Base-by-base conservation (phyloP, 2,329 filamentous ascomycete species). In the Hirsutella thompsonii region DNA sequence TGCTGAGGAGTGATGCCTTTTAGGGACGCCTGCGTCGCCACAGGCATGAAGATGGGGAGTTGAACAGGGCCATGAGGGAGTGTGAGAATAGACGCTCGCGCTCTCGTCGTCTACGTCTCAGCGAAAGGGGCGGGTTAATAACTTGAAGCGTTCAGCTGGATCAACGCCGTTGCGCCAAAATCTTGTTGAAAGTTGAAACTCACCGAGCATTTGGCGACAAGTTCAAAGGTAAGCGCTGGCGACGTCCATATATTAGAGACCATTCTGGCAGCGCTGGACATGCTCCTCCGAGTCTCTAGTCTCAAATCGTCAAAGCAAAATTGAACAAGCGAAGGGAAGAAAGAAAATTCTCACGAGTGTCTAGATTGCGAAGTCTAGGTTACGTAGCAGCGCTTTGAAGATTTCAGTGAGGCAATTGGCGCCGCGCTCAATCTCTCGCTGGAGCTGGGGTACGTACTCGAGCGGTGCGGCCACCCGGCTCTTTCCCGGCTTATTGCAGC, bases 21-120 rank as follows among this genome's bases (percentile, higher is more conserved):
- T 32, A 98, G 71, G 0, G 90, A 94, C 1, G 86, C 92, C 63
- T 98, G 92, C 1, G 92, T 98, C 23, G 92, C 92, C 35, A 98
- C 92, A 14, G 92, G 92, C 92, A 98, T 98, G 63, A 98, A 98
- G 44, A 96, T 79, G 8, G 93, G 92, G 23, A 96, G 75, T 52
- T 83, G 77, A 20, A 98, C 89, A 2, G 82, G 73, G 43, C 92
- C 92, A 76, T 98, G 93, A 39, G 92, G 90, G 20, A 98, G 79
- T 37, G 81, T 83, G 41, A 98, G 72, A 44, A 78, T 79, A 40
- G 92, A 92, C 38, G 92, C 92, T 50, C 92, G 83, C 20, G 92
- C 92, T 70, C 90, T 87, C 10, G 90, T 96, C 38, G 88, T 93
- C 90, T 96, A 47, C 5, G n/a, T 14, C n/a, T 18, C 32, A 18